Evolutionary conservation across 2,329 filamentous ascomycete species (phyloP).

Genomic region (Diplodia scrobiculata): DNA sequence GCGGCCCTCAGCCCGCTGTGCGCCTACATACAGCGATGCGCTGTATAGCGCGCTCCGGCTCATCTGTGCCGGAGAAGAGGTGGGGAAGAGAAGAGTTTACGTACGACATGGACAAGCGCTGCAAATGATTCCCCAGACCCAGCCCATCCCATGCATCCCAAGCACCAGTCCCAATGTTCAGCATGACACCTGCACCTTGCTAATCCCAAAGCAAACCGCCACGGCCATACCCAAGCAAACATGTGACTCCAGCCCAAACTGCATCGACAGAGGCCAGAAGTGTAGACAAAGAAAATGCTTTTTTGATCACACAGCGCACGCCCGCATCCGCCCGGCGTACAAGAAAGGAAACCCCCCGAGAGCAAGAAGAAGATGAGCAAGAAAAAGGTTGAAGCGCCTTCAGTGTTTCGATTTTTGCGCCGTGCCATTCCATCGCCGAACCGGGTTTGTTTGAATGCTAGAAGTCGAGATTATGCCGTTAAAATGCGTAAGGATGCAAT

Average conservation of each 20-base stretch:
- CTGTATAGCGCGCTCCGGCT: constrained; percentile 26
- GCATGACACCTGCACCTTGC: constrained; percentile 27
- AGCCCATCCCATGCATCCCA: constrained; percentile 25
- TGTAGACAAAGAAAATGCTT: constrained; percentile 19
- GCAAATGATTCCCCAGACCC: constrained; percentile 20
- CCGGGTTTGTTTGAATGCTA: constrained; percentile 18
- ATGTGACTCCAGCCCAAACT: constrained; percentile 10
- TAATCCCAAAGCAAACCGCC: constrained; percentile 28
- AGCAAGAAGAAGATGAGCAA: not conserved
- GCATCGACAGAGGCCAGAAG: constrained; percentile 7
- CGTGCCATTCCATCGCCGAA: constrained; percentile 13
- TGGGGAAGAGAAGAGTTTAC: constrained; percentile 18
- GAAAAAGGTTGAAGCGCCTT: not conserved
- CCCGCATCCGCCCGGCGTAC: not conserved
- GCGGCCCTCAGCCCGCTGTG: constrained; percentile 6
- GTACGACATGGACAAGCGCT: constrained; percentile 16
- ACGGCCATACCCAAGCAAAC: constrained; percentile 26
- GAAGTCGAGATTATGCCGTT: constrained; percentile 27
- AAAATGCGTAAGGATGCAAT: constrained; percentile 27
- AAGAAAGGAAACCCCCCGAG: constrained; percentile 15
- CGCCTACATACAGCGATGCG: constrained; percentile 27
- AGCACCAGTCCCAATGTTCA: constrained; percentile 26
- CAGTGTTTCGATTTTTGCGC: constrained; percentile 25
- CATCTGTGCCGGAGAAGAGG: constrained; percentile 4
- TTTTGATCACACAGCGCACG: constrained; percentile 21